Conservation (phyloP, 192 early-diverging fungal genomes). For the Coemansia sp. region DNA sequence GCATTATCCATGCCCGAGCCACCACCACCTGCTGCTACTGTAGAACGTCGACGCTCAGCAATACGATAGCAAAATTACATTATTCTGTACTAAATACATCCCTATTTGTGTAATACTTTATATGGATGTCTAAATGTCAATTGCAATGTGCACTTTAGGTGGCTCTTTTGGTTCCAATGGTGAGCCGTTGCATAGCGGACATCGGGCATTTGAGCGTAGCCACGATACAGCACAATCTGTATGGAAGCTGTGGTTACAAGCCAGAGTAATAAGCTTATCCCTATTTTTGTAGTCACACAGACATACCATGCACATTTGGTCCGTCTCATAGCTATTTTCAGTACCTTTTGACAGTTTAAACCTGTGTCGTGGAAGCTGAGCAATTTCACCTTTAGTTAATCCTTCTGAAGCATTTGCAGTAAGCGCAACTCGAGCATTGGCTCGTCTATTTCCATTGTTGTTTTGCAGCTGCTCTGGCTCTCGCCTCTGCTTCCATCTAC, state of each 20-base stretch:
- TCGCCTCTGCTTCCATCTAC: too few relatives aligned
- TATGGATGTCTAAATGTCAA: background rate
- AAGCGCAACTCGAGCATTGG: background rate
- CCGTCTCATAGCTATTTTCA: background rate
- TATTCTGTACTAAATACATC: background rate
- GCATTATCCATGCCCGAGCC: background rate
- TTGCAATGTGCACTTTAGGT: background rate
- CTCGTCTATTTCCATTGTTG: too few relatives aligned
- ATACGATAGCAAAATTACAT: too few relatives aligned
- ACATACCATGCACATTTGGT: slow-evolving; percentile 2
- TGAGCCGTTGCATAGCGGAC: background rate
- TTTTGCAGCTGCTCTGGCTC: too few relatives aligned
- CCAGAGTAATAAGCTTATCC: background rate
- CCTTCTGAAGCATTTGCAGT: too few relatives aligned
- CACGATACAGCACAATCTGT: background rate
- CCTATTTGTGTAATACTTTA: background rate
- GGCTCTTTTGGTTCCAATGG: background rate
- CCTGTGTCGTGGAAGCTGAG: background rate
- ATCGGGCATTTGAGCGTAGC: background rate
- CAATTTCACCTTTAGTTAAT: background rate
- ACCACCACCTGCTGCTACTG: background rate
- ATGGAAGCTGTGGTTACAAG: background rate
- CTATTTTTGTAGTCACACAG: background rate
- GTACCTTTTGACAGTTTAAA: background rate
- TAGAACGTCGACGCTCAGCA: background rate